phyloP scores from a whole-genome alignment of 768 basidiomycete genomes.

The Termitomyces sp. region DNA sequence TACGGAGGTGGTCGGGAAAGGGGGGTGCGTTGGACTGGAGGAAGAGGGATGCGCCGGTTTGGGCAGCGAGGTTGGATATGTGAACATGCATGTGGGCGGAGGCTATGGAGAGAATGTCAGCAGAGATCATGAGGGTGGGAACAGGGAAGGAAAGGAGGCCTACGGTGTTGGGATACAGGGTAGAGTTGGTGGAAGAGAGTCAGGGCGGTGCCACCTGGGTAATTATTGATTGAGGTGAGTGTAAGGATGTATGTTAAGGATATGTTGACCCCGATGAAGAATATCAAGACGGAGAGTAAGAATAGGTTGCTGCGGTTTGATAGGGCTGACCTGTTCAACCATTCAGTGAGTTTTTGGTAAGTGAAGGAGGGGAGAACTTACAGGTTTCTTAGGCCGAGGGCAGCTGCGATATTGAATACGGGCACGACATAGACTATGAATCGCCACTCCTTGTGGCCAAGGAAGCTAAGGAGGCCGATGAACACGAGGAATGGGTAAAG shows the following conservation, averaged over 20 bases:
- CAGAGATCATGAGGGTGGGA: neutral
- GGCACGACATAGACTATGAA: constrained; percentile 91
- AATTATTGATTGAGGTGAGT: constrained; percentile 66
- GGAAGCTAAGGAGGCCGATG: constrained; percentile 60
- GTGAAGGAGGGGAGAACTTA: constrained; percentile 31
- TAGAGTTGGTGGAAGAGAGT: constrained; percentile 53
- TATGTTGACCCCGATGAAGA: constrained; percentile 51
- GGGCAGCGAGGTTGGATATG: constrained; percentile 81
- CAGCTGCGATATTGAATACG: constrained; percentile 74
- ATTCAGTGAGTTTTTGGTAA: neutral
- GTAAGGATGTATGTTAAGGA: constrained; percentile 49
- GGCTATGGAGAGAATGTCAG: constrained; percentile 1
- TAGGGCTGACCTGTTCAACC: constrained; percentile 34
- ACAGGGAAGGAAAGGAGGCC: neutral
- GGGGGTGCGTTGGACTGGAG: constrained; percentile 65
- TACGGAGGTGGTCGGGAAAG: constrained; percentile 21
- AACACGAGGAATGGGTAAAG: constrained; percentile 51
- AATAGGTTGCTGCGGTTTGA: constrained; percentile 48
- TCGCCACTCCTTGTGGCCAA: constrained; percentile 97
- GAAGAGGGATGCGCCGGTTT: constrained; percentile 90
- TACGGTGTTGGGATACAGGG: constrained; percentile 16
- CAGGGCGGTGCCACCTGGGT: constrained; percentile 85
- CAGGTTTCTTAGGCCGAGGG: constrained; percentile 61
- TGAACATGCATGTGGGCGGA: constrained; percentile 50
- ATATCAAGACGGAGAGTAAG: constrained; percentile 37